A percentile compares a stretch with the other conserved stretches of the same genome.
phyloP scores from a whole-genome alignment of 192 early-diverging fungal genomes.

The Globomyces pollinis-pini region DNA sequence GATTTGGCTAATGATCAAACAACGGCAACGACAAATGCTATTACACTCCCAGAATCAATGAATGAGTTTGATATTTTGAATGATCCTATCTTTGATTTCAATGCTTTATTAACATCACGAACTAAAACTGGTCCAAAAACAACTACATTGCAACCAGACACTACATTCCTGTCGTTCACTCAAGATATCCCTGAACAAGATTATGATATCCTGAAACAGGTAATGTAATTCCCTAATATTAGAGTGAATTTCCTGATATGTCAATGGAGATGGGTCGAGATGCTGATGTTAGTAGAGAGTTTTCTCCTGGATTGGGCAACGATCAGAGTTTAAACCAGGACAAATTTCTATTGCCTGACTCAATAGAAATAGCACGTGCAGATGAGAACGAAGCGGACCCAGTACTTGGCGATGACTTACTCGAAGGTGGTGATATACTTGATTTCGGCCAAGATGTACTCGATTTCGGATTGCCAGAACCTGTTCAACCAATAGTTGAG shows the following conservation, averaged over 20 bases:
- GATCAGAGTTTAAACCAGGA: neutral
- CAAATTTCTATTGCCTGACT: conserved; percentile 3
- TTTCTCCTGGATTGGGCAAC: conserved; percentile 15
- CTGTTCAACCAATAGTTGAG: no score
- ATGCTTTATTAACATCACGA: neutral
- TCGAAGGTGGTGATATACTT: neutral
- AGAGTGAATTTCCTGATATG: no score
- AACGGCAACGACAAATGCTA: conserved; percentile 65
- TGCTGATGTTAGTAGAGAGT: conserved; percentile 26
- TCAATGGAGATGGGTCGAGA: conserved; percentile 53
- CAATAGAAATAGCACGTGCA: no score
- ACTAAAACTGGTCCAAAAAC: neutral
- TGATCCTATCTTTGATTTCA: conserved; percentile 46
- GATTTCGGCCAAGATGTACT: neutral
- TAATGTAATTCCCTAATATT: no score
- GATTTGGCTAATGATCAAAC: conserved; percentile 73
- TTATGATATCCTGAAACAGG: neutral
- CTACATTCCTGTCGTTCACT: conserved; percentile 1
- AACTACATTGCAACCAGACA: neutral
- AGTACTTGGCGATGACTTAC: neutral
- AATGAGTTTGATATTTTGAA: conserved; percentile 92
- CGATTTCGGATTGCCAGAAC: neutral
- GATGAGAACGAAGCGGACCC: no score
- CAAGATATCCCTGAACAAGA: neutral
- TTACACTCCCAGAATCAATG: conserved; percentile 79